These are phyloP conservation scores for Cylindrotheca fusiformis DNA, from an alignment of 108 stramenopile genomes.

Conservation along the genomic window DNA sequence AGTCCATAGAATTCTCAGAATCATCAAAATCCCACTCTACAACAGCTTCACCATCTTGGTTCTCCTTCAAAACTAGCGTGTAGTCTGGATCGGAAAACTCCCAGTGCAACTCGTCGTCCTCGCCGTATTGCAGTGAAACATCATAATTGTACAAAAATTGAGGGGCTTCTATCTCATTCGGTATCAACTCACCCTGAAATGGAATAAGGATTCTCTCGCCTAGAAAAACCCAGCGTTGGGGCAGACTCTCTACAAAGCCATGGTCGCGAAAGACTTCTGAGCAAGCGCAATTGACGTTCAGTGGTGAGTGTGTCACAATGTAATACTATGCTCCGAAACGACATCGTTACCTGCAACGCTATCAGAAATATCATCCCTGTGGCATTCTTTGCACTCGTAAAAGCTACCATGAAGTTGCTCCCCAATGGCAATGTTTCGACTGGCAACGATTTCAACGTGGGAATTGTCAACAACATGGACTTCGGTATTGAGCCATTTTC, in stretches of 20 bases:
- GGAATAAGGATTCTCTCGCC: neutral
- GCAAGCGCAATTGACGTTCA: neutral
- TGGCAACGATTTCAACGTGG: slow-evolving; percentile 12
- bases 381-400: slow-evolving; percentile 63
- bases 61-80: slow-evolving; percentile 5
- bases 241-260: slow-evolving; percentile 53
- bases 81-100: slow-evolving; percentile 9
- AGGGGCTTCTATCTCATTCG: neutral
- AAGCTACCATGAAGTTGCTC: slow-evolving; percentile 69
- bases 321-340: neutral
- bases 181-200: neutral
- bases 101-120: slow-evolving; percentile 19
- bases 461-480: slow-evolving; percentile 8
- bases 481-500: slow-evolving; percentile 36
- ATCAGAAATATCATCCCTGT: slow-evolving; percentile 5
- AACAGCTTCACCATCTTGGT: neutral
- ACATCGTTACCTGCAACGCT: slow-evolving; percentile 21
- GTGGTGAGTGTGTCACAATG: neutral
- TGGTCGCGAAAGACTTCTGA: slow-evolving; percentile 60
- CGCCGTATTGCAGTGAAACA: neutral
- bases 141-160: neutral
- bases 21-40: no score
- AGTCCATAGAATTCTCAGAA: no score
- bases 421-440: slow-evolving; percentile 45
- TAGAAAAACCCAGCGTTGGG: slow-evolving; percentile 41